Conservation (phyloP, 352 stramenopile genomes). For the Globisporangium camurandrum region DNA sequence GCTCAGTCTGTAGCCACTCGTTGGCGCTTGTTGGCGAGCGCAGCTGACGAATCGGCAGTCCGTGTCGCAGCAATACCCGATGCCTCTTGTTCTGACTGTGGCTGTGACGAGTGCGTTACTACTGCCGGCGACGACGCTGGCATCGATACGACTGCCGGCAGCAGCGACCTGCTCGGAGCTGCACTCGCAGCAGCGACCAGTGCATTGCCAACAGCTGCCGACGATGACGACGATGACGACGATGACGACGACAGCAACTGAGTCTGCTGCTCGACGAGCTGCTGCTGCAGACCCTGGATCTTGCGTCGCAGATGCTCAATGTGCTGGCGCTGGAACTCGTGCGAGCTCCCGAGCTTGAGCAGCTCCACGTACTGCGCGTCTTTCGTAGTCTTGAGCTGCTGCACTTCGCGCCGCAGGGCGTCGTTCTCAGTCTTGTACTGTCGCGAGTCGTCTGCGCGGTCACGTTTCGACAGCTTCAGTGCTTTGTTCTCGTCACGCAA, state of each 20-base stretch:
- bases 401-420: conserved; percentile 4
- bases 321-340: conserved; percentile 12
- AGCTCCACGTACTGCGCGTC: conserved; percentile 10
- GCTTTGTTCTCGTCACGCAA: conserved; percentile 7
- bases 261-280: not conserved
- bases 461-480: conserved; percentile 4
- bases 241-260: not conserved
- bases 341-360: conserved; percentile 8
- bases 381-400: conserved; percentile 4
- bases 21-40: too few relatives aligned
- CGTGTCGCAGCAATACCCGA: too few relatives aligned
- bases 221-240: not conserved
- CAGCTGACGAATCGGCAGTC: too few relatives aligned
- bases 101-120: too few relatives aligned
- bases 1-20: too few relatives aligned
- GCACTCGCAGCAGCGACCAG: too few relatives aligned
- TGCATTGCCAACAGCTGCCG: too few relatives aligned
- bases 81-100: too few relatives aligned
- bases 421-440: conserved; percentile 9
- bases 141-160: too few relatives aligned
- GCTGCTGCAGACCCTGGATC: conserved; percentile 8
- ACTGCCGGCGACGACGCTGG: too few relatives aligned
- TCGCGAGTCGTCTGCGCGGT: conserved; percentile 1
- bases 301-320: conserved; percentile 7
- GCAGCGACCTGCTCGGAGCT: too few relatives aligned